Percentiles rank a stretch among this genome's conserved stretches.
Conservation (phyloP, 2,329 filamentous ascomycete species). For the Sordariomycetes sp. region DNA sequence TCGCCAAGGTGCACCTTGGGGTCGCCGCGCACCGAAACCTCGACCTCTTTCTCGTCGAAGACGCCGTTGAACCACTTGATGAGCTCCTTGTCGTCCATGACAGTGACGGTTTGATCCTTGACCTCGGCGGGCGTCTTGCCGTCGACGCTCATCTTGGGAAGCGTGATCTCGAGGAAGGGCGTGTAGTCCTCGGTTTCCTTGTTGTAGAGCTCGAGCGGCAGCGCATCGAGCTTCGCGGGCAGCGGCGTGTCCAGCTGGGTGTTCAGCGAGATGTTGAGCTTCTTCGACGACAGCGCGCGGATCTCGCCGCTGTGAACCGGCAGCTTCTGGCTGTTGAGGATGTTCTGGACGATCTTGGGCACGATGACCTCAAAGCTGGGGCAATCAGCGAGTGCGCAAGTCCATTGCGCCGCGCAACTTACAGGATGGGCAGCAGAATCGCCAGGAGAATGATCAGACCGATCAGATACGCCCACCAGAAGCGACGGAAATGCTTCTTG, state of each 20-base stretch:
- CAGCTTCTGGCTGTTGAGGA: conserved; percentile 30
- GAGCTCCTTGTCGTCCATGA: conserved; percentile 29
- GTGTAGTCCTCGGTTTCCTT: conserved; percentile 14
- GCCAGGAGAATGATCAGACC: conserved; percentile 28
- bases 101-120: conserved; percentile 20
- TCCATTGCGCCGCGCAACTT: conserved; percentile 12
- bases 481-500: conserved; percentile 29
- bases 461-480: conserved; percentile 34
- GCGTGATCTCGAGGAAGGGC: conserved; percentile 12
- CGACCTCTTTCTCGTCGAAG: conserved; percentile 24
- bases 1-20: conserved; percentile 27
- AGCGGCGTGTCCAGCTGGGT: conserved; percentile 28
- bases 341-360: conserved; percentile 33
- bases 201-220: conserved; percentile 31
- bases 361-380: conserved; percentile 34
- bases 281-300: conserved; percentile 18
- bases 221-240: conserved; percentile 24
- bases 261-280: conserved; percentile 23
- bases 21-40: conserved; percentile 26
- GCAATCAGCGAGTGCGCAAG: neutral
- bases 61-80: conserved; percentile 26
- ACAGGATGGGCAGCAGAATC: conserved; percentile 36
- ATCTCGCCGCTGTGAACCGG: conserved; percentile 26
- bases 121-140: conserved; percentile 26
- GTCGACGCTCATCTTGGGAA: conserved; percentile 21